Percentiles rank a stretch among this genome's conserved stretches.
These are phyloP conservation scores for Saksenaea oblongispora DNA, from an alignment of 371 early-diverging fungal species.

Conservation along the genomic window DNA sequence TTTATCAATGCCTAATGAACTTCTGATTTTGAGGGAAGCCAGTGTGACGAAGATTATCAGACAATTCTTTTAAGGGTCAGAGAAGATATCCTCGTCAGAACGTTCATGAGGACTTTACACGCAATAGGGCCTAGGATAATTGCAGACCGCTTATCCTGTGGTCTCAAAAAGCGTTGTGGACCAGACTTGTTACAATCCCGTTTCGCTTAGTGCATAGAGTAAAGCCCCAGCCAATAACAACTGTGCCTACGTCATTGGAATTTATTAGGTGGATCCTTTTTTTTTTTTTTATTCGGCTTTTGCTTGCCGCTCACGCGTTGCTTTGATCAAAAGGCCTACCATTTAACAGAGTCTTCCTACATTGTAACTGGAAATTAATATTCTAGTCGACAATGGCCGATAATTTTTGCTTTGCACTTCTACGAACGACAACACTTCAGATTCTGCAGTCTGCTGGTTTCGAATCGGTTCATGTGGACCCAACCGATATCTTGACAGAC, in stretches of 20 bases:
- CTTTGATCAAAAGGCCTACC: background rate
- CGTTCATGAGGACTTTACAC: too few species aligned
- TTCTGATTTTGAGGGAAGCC: too few species aligned
- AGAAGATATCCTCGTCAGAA: too few species aligned
- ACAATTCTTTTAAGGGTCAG: too few species aligned
- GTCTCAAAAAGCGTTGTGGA: too few species aligned
- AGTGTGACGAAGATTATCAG: too few species aligned
- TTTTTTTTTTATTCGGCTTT: background rate
- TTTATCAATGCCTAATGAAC: too few species aligned
- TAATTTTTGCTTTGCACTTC: constrained; percentile 44
- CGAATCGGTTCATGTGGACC: constrained; percentile 38
- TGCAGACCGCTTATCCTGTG: too few species aligned
- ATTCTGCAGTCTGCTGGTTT: constrained; percentile 52
- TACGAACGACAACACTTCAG: constrained; percentile 45
- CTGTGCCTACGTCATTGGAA: background rate
- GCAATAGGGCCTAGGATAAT: too few species aligned
- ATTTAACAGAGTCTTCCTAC: background rate
- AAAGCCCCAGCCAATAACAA: too few species aligned
- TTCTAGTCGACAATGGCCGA: constrained; percentile 35
- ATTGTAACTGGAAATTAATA: background rate
- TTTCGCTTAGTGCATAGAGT: too few species aligned
- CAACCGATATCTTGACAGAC: constrained; percentile 45
- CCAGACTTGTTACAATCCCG: too few species aligned
- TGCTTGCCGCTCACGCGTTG: background rate
- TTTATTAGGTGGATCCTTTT: background rate